Percentiles rank a stretch among this genome's conserved stretches.
Conservation (phyloP, 2,329 filamentous ascomycete species). For the Calonectria pseudoreteaudii region DNA sequence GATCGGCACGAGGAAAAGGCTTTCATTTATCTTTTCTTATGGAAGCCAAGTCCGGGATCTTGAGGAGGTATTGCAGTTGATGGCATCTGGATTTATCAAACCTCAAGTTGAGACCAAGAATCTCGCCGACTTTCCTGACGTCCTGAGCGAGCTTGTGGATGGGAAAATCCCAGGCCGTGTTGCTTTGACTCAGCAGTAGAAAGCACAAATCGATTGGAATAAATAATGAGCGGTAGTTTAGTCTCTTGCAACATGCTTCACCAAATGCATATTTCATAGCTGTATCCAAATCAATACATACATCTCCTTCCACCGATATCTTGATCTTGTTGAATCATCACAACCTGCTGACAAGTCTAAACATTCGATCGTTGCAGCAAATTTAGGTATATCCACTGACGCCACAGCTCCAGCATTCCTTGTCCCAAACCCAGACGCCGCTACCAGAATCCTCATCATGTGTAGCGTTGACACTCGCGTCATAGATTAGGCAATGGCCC, state of each 20-base stretch:
- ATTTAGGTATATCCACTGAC: not conserved
- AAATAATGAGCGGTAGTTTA: not conserved
- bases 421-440: not conserved
- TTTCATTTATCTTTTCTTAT: conserved; percentile 57
- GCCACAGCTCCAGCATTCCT: not conserved
- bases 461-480: not conserved
- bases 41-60: conserved; percentile 55
- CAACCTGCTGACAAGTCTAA: not conserved
- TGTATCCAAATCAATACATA: not conserved
- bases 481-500: not conserved
- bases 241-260: not conserved
- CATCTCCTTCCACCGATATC: not conserved
- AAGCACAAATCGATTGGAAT: not conserved
- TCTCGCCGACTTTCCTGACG: conserved; percentile 26
- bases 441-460: conserved; percentile 31
- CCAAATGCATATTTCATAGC: not conserved
- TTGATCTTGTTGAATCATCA: not conserved
- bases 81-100: conserved; percentile 20
- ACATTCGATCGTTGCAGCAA: not conserved
- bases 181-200: not conserved
- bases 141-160: conserved; percentile 7
- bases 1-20: conserved; percentile 54
- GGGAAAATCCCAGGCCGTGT: not conserved
- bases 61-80: conserved; percentile 43
- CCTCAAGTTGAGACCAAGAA: conserved; percentile 30